Evolutionary conservation across 2,329 filamentous ascomycete genomes (phyloP), one percentile per base, ranked within the genome.

Genomic region (Colletotrichum sp.): DNA sequence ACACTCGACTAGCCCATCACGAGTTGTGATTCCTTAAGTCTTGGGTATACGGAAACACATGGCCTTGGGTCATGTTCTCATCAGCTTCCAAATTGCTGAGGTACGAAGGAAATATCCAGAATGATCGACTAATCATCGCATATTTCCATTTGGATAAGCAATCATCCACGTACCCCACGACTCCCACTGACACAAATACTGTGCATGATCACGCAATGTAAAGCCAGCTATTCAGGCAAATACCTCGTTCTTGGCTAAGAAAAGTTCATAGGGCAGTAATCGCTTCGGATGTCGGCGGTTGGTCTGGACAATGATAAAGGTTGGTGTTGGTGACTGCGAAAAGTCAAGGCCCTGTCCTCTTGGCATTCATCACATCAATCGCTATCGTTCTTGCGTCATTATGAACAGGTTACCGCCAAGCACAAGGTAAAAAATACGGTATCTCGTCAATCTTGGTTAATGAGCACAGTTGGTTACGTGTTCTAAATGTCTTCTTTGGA

Each of bases 141-240:
- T 16, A 9, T 24, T 16, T n/a, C 56, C 62, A 28, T 62, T 18
- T 24, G 67, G 63, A 68, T 72, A 61, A 68, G 70, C 36, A 28
- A 21, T 24, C 12, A 36, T 36, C 24, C 7, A 28, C 26, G 21
- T 16, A 34, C 36, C 26, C 12, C 30, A n/a, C 21, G 18, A 32
- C 14, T 16, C 16, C 13, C 16, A 16, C 21, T 68, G 55, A 34
- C 64, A 67, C 36, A 32, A 72, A 28, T 7, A 43, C 10, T 13
- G 12, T 32, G 70, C 55, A 72, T 72, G 36, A 30, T 72, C 70
- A 72, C 70, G 70, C 63, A 26, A 72, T 68, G 4, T 21, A 21
- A 12, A 36, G 14, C 70, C 63, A 52, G 70, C 67, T 21, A 62
- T 9, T 34, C n/a, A 9, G 52, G 12, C 16, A 24, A 48, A 48